phyloP scores from a whole-genome alignment of 2,329 filamentous ascomycete species.

The Teratosphaeria gauchensis region DNA sequence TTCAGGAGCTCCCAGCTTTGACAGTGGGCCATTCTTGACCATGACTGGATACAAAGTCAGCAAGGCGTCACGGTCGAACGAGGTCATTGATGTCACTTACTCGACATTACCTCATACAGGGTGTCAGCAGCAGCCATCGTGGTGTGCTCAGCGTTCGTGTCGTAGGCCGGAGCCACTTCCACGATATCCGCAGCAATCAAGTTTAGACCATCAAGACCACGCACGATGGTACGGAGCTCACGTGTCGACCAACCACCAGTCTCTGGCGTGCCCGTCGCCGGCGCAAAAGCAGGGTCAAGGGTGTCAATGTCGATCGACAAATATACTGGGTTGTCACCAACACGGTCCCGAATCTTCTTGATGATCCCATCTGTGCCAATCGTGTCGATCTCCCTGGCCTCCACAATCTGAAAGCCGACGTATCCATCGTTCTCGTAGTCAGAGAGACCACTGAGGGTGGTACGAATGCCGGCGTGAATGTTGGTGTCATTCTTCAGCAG shows the following conservation, averaged over 20 bases:
- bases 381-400: slow-evolving; percentile 61
- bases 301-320: slow-evolving; percentile 82
- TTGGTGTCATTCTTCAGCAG: slow-evolving; percentile 72
- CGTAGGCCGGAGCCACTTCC: slow-evolving; percentile 63
- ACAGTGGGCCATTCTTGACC: slow-evolving; percentile 68
- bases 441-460: slow-evolving; percentile 65
- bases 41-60: slow-evolving; percentile 40
- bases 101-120: slow-evolving; percentile 66
- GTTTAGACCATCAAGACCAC: slow-evolving; percentile 57
- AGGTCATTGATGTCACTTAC: slow-evolving; percentile 9
- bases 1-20: slow-evolving; percentile 31
- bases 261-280: slow-evolving; percentile 65
- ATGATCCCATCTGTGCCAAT: slow-evolving; percentile 63
- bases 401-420: slow-evolving; percentile 73
- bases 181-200: slow-evolving; percentile 63
- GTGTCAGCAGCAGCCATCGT: slow-evolving; percentile 64
- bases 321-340: slow-evolving; percentile 69
- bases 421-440: slow-evolving; percentile 83
- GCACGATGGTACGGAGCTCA: slow-evolving; percentile 61
- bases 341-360: slow-evolving; percentile 63
- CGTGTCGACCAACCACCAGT: slow-evolving; percentile 67
- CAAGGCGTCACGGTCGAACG: neutral
- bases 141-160: slow-evolving; percentile 62
- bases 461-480: slow-evolving; percentile 80
- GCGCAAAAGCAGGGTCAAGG: slow-evolving; percentile 72